Evolutionary conservation across 768 basidiomycete species (phyloP).

Genomic region (Termitomyces sp.): DNA sequence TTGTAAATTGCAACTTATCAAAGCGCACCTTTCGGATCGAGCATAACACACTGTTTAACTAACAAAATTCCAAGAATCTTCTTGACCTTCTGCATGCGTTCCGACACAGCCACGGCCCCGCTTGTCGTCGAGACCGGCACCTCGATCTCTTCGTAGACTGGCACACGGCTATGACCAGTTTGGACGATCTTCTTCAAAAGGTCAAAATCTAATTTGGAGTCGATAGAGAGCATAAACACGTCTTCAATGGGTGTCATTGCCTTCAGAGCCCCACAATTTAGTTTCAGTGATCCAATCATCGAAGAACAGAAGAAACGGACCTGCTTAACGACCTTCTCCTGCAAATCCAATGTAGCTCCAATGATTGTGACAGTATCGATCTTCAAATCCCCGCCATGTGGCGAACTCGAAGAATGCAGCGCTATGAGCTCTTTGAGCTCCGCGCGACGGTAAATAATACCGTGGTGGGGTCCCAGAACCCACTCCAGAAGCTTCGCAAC

Average conservation of each 20-base stretch:
- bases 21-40: constrained; percentile 70
- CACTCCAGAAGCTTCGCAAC: constrained; percentile 78
- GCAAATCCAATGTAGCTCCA: constrained; percentile 82
- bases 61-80: constrained; percentile 84
- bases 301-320: constrained; percentile 19
- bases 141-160: constrained; percentile 75
- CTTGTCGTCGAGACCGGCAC: constrained; percentile 36
- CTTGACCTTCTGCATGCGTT: constrained; percentile 52
- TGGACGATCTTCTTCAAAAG: constrained; percentile 69
- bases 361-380: constrained; percentile 87
- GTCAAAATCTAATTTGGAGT: constrained; percentile 76
- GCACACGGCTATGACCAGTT: constrained; percentile 81
- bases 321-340: constrained; percentile 78
- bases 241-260: constrained; percentile 78
- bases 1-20: not conserved
- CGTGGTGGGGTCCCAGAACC: constrained; percentile 77
- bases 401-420: constrained; percentile 68
- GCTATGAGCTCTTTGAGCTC: constrained; percentile 90
- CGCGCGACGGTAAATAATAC: constrained; percentile 82
- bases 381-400: constrained; percentile 82
- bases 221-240: constrained; percentile 86
- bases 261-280: constrained; percentile 19
- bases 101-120: constrained; percentile 7
- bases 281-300: not conserved
- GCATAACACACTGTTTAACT: constrained; percentile 83